Evolutionary conservation across 768 basidiomycete genomes (phyloP), one percentile per base, ranked within the genome.

Genomic region (Termitomyces heimii): DNA sequence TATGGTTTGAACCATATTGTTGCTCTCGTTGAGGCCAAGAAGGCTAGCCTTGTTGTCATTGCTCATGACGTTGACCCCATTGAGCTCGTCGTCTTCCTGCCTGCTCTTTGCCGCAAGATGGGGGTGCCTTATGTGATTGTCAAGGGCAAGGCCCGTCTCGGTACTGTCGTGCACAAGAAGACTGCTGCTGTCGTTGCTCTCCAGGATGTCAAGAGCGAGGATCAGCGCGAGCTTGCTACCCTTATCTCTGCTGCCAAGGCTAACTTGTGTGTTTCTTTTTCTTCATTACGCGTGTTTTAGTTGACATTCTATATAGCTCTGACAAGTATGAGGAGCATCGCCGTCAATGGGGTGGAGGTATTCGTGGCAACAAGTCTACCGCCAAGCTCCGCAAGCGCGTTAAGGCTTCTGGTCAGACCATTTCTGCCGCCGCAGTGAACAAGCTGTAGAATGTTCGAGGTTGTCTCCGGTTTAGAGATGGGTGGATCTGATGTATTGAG

Each of bases 11-110:
- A 98, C 85, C 96, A 98, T 81, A 83, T 84, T 64, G 92, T 98
- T 63, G 94, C 93, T 58, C 88, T 98, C 70, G 81, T 94, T 54
- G 95, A 99, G 79, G 90, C 91, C 68, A 98, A 99, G 85, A 98
- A 98, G 80, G 95, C 95, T 40, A 82, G 88, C 45, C 86, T 98
- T 58, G 95, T 98, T 63, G 83, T 94, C 75, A 96, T 98, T 63
- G 94, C 91, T 37, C 93, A 98, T 72, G 95, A 98, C 71, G 96
- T 99, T 60, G 96, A 99, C 82, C 96, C 96, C 42, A 97, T 98
- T 62, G 96, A 99, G 78, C 89, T 99, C 67, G 96, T 99, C 63
- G 85, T 99, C 75, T 98, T 92, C 88, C 82, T 98, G 59, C 96
- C 96, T 56, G 94, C 96, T 55, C 87, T 98, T 59, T 98, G 96